phyloP scores from a whole-genome alignment of 2,329 filamentous ascomycete genomes.

The Cercospora nicotianae region DNA sequence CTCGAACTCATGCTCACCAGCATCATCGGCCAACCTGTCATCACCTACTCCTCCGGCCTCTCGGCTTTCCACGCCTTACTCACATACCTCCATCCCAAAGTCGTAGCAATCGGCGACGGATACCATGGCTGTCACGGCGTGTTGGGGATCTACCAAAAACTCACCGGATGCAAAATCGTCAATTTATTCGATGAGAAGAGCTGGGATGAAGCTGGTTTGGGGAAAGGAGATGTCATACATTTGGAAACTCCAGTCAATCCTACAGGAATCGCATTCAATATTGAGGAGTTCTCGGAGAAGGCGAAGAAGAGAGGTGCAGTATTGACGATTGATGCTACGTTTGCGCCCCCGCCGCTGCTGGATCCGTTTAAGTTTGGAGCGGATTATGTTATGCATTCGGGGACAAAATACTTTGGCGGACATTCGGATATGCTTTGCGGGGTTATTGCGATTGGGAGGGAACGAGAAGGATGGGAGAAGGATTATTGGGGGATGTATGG shows the following conservation, averaged over 20 bases:
- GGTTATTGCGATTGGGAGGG: conserved; percentile 65
- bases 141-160: conserved; percentile 68
- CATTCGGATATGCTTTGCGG: conserved; percentile 94
- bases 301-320: conserved; percentile 72
- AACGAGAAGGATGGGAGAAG: conserved; percentile 52
- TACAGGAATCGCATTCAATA: conserved; percentile 74
- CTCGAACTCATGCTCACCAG: conserved; percentile 79
- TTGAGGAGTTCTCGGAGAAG: conserved; percentile 68
- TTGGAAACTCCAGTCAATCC: conserved; percentile 95
- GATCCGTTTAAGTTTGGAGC: conserved; percentile 81
- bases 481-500: conserved; percentile 55
- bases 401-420: conserved; percentile 94
- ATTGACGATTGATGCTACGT: conserved; percentile 85
- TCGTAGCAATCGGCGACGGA: conserved; percentile 77
- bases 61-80: conserved; percentile 86
- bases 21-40: conserved; percentile 66
- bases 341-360: conserved; percentile 84
- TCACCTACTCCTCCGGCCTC: conserved; percentile 84
- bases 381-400: conserved; percentile 87
- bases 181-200: conserved; percentile 55
- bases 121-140: conserved; percentile 96
- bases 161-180: conserved; percentile 73
- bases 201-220: conserved; percentile 63
- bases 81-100: conserved; percentile 77
- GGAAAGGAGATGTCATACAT: conserved; percentile 79